Percentiles rank a stretch among this genome's conserved stretches.
Conservation (phyloP, 306 rosid species). For the Leucaena leucocephala region DNA sequence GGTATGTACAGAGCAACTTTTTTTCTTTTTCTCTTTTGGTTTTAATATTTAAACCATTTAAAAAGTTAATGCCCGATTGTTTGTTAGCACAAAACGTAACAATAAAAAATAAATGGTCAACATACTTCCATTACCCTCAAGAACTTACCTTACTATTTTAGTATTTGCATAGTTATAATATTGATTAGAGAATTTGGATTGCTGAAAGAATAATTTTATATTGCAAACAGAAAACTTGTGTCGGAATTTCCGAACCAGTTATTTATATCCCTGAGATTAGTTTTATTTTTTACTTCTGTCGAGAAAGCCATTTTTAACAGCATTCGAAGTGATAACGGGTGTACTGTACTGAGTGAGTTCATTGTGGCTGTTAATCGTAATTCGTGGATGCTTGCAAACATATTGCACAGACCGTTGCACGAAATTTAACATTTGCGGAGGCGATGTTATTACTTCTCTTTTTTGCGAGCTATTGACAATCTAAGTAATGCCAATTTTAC, state of each 20-base stretch:
- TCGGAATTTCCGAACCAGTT: not conserved
- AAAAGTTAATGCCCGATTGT: not conserved
- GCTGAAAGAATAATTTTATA: no score
- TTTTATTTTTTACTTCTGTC: not conserved
- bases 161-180: no score
- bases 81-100: not conserved
- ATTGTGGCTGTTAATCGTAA: constrained; percentile 5
- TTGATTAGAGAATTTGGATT: not conserved
- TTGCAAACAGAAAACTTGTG: not conserved
- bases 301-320: not conserved
- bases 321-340: not conserved
- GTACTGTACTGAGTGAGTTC: not conserved
- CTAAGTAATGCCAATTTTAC: constrained; percentile 2
- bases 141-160: not conserved
- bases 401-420: constrained; percentile 17
- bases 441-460: not conserved
- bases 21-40: not conserved
- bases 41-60: not conserved
- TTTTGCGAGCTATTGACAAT: constrained; percentile 8
- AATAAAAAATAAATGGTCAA: not conserved
- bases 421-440: not conserved
- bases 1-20: constrained; percentile 6
- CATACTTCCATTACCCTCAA: constrained; percentile 7
- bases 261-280: not conserved
- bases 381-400: constrained; percentile 6